phyloP scores from a whole-genome alignment of 495 filamentous ascomycete species.

The Lasiosphaeris hirsuta region DNA sequence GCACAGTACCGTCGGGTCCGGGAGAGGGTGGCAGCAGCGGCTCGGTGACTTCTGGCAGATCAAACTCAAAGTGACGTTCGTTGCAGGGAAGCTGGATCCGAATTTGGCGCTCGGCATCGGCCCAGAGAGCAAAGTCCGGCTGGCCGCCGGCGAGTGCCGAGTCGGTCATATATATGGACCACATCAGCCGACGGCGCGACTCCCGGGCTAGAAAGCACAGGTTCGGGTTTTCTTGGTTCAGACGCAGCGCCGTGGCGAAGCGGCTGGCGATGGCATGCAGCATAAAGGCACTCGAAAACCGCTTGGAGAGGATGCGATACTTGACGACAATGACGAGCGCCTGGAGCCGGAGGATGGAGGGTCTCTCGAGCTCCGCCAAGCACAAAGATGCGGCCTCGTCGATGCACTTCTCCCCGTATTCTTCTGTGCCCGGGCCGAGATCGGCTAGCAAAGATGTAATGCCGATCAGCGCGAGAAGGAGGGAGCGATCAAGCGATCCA shows the following conservation, averaged over 20 bases:
- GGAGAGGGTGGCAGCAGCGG: conserved; percentile 35
- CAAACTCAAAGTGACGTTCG: conserved; percentile 52
- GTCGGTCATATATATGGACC: conserved; percentile 50
- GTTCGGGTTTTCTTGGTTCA: conserved; percentile 47
- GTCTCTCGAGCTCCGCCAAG: conserved; percentile 42
- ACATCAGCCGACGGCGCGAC: conserved; percentile 50
- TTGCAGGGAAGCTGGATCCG: conserved; percentile 49
- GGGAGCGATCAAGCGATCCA: conserved; percentile 44
- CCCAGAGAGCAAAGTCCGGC: conserved; percentile 45
- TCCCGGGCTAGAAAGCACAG: conserved; percentile 49
- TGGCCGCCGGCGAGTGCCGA: conserved; percentile 43
- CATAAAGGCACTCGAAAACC: conserved; percentile 48
- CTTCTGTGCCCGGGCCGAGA: conserved; percentile 38
- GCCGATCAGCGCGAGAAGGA: conserved; percentile 47
- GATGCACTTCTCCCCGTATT: conserved; percentile 45
- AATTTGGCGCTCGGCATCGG: conserved; percentile 39
- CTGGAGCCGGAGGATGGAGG: conserved; percentile 46
- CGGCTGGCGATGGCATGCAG: conserved; percentile 44
- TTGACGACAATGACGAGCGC: conserved; percentile 48
- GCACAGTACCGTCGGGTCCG: conserved; percentile 15
- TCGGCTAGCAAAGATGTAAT: conserved; percentile 46
- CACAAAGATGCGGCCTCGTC: conserved; percentile 44
- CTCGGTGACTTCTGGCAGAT: conserved; percentile 47
- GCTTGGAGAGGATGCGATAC: conserved; percentile 45
- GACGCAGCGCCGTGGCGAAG: conserved; percentile 45